phyloP scores from a whole-genome alignment of 164 flowering plant genomes.

The Chimonanthus salicifolius region DNA sequence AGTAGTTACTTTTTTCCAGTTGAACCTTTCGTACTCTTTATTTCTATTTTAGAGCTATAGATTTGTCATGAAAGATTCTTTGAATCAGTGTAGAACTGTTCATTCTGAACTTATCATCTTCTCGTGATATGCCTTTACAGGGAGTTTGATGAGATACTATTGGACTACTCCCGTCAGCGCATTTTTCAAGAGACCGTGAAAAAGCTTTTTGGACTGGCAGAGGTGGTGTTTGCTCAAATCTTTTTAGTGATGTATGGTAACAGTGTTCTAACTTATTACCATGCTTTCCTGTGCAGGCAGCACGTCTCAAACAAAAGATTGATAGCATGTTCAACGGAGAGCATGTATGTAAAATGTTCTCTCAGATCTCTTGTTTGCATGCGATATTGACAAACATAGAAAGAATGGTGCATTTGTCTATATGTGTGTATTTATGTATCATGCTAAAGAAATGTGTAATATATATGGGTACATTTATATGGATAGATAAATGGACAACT shows the following conservation, averaged over 20 bases:
- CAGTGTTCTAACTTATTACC: constrained; percentile 1
- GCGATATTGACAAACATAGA: background rate
- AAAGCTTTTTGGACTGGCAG: constrained; percentile 66
- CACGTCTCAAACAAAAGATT: constrained; percentile 71
- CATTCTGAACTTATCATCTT: background rate
- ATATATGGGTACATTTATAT: no score
- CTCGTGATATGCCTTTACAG: constrained; percentile 22
- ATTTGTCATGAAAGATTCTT: background rate
- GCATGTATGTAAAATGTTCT: constrained; percentile 40
- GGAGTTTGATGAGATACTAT: constrained; percentile 71
- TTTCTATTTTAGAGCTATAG: background rate
- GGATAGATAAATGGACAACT: no score
- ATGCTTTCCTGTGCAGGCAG: constrained; percentile 50
- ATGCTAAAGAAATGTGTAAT: no score
- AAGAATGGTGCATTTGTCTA: background rate
- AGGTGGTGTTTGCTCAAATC: constrained; percentile 34
- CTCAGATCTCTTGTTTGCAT: background rate
- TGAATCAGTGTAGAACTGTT: background rate
- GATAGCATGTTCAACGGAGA: constrained; percentile 78
- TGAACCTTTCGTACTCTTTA: background rate
- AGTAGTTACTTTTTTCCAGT: background rate
- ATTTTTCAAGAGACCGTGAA: constrained; percentile 56
- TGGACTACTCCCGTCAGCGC: constrained; percentile 85
- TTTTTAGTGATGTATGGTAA: background rate
- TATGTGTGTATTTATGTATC: background rate